Conservation (phyloP, 371 early-diverging fungal species). For the Coemansia sp. region DNA sequence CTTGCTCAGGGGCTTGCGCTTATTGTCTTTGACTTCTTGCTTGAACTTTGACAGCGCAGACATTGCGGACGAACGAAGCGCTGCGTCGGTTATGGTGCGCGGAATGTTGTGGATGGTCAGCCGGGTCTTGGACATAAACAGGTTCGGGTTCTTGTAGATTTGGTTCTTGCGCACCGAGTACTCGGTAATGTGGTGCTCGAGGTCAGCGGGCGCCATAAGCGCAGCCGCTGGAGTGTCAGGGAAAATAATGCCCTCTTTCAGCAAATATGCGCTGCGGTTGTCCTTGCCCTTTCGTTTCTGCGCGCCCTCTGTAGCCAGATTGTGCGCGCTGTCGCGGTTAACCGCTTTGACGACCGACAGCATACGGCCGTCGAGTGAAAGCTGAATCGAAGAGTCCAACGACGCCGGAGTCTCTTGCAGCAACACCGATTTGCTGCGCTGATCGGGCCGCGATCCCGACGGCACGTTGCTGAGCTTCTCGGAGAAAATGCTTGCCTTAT, state of each 20-base stretch:
- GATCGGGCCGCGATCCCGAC: constrained; percentile 48
- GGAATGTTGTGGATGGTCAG: constrained; percentile 84
- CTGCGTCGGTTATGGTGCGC: constrained; percentile 67
- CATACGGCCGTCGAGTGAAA: constrained; percentile 79
- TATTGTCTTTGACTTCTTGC: constrained; percentile 69
- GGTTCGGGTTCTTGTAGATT: constrained; percentile 77
- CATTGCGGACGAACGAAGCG: constrained; percentile 64
- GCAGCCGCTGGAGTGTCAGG: constrained; percentile 80
- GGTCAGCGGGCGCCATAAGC: constrained; percentile 66
- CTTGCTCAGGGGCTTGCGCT: constrained; percentile 65
- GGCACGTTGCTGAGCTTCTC: constrained; percentile 50
- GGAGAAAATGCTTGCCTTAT: constrained; percentile 56
- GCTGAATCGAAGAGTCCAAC: constrained; percentile 55
- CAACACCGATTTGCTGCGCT: constrained; percentile 61
- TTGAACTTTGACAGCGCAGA: constrained; percentile 74
- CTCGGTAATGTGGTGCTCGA: constrained; percentile 73
- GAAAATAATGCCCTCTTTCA: constrained; percentile 79
- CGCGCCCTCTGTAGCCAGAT: constrained; percentile 63
- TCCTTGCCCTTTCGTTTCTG: constrained; percentile 69
- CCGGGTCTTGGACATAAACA: constrained; percentile 84
- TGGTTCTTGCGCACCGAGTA: constrained; percentile 76
- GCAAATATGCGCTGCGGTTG: constrained; percentile 74
- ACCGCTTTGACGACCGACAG: constrained; percentile 81
- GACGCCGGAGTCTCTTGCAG: constrained; percentile 66
- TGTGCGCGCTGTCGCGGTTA: constrained; percentile 64